Conservation (phyloP, 2,329 filamentous ascomycete species). For the Dendrostoma leiphaemia region DNA sequence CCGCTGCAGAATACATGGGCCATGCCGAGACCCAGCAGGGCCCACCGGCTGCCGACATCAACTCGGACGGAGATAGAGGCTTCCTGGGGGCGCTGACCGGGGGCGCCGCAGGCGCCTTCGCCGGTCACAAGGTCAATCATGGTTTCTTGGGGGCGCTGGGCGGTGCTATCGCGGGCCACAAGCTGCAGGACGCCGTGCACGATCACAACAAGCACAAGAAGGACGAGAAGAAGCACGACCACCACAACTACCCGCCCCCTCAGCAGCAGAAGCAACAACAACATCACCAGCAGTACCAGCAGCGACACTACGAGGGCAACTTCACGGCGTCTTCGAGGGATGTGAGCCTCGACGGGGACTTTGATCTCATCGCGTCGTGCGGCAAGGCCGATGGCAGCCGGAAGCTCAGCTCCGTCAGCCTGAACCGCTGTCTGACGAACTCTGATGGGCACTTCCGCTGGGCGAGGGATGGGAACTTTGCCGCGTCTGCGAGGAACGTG, state of each 20-base stretch:
- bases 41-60: background rate
- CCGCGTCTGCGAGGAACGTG: conserved; percentile 17
- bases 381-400: conserved; percentile 13
- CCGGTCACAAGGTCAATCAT: conserved; percentile 44
- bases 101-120: conserved; percentile 42
- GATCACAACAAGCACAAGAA: conserved; percentile 37
- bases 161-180: conserved; percentile 43
- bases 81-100: conserved; percentile 44
- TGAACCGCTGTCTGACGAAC: conserved; percentile 21
- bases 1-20: conserved; percentile 1
- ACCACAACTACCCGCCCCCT: background rate
- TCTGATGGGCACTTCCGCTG: conserved; percentile 20
- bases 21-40: background rate
- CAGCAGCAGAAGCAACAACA: conserved; percentile 1
- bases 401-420: conserved; percentile 19
- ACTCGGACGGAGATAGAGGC: conserved; percentile 32
- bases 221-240: conserved; percentile 31
- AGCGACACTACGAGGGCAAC: conserved; percentile 12
- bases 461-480: conserved; percentile 19
- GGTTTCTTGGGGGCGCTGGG: conserved; percentile 45
- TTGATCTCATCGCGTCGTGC: conserved; percentile 21
- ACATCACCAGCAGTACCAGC: background rate
- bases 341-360: conserved; percentile 18
- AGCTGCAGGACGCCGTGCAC: conserved; percentile 38
- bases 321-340: conserved; percentile 16